These are phyloP conservation scores for Pochonia chlamydosporia DNA, from an alignment of 2,329 filamentous ascomycete genomes.

Conservation along the genomic window DNA sequence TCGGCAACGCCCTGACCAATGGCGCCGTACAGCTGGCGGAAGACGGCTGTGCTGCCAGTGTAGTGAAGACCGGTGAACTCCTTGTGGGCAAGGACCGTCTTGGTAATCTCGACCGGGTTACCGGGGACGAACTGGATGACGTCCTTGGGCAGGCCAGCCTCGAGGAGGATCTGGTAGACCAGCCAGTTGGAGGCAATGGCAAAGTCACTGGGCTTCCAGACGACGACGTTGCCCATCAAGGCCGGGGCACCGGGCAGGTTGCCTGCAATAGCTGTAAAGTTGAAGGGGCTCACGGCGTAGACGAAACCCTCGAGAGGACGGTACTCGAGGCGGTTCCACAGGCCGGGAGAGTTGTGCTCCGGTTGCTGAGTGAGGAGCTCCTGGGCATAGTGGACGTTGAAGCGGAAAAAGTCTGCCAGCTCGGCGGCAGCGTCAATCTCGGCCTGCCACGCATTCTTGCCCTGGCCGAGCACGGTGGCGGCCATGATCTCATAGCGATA, in stretches of 20 bases:
- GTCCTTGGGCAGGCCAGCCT: conserved; percentile 81
- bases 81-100: conserved; percentile 66
- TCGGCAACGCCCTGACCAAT: conserved; percentile 78
- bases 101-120: conserved; percentile 77
- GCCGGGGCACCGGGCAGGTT: conserved; percentile 81
- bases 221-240: conserved; percentile 85
- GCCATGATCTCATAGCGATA: conserved; percentile 98
- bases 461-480: conserved; percentile 90
- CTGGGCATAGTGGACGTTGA: conserved; percentile 91
- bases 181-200: conserved; percentile 90
- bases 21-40: conserved; percentile 80
- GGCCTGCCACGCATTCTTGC: conserved; percentile 99
- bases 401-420: conserved; percentile 85
- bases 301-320: conserved; percentile 90
- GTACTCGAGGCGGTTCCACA: conserved; percentile 92
- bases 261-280: conserved; percentile 91
- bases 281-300: conserved; percentile 91
- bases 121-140: conserved; percentile 94
- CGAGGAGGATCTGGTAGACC: conserved; percentile 81
- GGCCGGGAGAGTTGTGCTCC: conserved; percentile 70
- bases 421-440: conserved; percentile 96
- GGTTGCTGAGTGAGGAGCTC: conserved; percentile 87
- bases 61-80: conserved; percentile 91
- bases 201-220: conserved; percentile 93
- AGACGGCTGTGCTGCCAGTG: conserved; percentile 87